phyloP scores from a whole-genome alignment of 1,284 basidiomycete species.

The Mycosarcoma mackinlayi region DNA sequence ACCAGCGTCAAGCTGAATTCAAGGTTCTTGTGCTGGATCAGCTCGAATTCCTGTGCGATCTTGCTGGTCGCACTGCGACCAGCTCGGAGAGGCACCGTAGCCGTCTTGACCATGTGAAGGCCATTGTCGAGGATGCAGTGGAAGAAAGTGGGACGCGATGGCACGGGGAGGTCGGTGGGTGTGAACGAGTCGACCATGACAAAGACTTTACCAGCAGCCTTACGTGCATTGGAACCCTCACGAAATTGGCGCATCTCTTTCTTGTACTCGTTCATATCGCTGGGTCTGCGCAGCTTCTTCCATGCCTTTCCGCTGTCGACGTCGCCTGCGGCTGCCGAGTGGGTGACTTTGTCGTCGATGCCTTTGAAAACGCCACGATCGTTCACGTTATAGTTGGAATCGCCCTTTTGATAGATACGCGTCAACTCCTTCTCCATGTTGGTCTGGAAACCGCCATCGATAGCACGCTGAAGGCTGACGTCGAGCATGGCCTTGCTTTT shows the following conservation, averaged over 20 bases:
- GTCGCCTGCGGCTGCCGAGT: conserved; percentile 79
- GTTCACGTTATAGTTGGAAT: conserved; percentile 71
- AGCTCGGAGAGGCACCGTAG: conserved; percentile 76
- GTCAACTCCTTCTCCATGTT: conserved; percentile 59
- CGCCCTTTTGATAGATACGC: conserved; percentile 57
- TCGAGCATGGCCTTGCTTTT: conserved; percentile 56
- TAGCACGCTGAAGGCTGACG: conserved; percentile 50
- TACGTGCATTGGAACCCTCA: conserved; percentile 79
- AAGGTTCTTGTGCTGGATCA: conserved; percentile 66
- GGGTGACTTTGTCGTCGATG: conserved; percentile 72
- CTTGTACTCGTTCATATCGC: conserved; percentile 95
- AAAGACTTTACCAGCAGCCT: conserved; percentile 89
- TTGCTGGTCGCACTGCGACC: conserved; percentile 73
- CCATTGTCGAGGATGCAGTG: conserved; percentile 95
- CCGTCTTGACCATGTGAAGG: conserved; percentile 94
- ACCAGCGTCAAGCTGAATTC: conserved; percentile 66
- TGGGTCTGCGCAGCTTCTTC: conserved; percentile 85
- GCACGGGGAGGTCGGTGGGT: conserved; percentile 57
- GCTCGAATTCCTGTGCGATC: conserved; percentile 91
- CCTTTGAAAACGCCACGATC: conserved; percentile 61
- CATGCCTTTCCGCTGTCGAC: conserved; percentile 85
- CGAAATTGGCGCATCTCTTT: conserved; percentile 85
- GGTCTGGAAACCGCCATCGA: conserved; percentile 55
- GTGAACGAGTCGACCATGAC: conserved; percentile 74
- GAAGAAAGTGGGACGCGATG: conserved; percentile 75